Percentiles rank a stretch among this genome's conserved stretches.
Conservation (phyloP, 345 rosid species). For the Orychophragmus violaceus region DNA sequence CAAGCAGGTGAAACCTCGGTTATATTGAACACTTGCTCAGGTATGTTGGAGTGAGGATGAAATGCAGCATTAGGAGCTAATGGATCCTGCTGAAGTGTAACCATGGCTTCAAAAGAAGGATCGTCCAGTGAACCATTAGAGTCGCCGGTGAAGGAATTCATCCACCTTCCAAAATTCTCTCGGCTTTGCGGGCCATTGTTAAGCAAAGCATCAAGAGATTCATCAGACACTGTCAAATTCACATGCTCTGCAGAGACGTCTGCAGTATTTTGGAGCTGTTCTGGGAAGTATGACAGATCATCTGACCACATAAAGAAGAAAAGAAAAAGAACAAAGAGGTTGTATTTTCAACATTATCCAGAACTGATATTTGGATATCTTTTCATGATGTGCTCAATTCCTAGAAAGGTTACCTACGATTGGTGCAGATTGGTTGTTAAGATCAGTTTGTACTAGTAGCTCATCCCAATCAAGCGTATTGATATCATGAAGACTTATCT, state of each 20-base stretch:
- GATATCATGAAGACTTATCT: constrained; percentile 73
- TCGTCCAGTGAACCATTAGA: constrained; percentile 47
- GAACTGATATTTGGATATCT: background rate
- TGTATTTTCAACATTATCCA: background rate
- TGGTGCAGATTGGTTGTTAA: constrained; percentile 29
- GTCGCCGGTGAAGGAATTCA: constrained; percentile 46
- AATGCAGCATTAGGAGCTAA: constrained; percentile 37
- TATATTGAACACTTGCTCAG: constrained; percentile 56
- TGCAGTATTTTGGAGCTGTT: constrained; percentile 34
- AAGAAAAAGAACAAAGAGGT: background rate
- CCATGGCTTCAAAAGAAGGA: constrained; percentile 39
- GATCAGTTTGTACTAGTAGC: constrained; percentile 53
- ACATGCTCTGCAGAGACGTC: constrained; percentile 40
- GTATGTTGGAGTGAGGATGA: constrained; percentile 35
- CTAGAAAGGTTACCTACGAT: constrained; percentile 44
- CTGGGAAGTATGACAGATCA: constrained; percentile 36
- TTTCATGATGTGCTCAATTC: background rate
- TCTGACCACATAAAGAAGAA: constrained; percentile 42
- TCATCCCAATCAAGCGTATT: constrained; percentile 99
- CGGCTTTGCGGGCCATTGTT: constrained; percentile 60
- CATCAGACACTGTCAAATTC: constrained; percentile 36
- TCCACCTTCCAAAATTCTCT: constrained; percentile 89
- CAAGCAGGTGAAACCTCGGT: constrained; percentile 80
- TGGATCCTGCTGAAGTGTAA: constrained; percentile 38
- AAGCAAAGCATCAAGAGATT: constrained; percentile 38